Conservation (phyloP, 78 protist genomes). For the Speleostelium caveatum region DNA sequence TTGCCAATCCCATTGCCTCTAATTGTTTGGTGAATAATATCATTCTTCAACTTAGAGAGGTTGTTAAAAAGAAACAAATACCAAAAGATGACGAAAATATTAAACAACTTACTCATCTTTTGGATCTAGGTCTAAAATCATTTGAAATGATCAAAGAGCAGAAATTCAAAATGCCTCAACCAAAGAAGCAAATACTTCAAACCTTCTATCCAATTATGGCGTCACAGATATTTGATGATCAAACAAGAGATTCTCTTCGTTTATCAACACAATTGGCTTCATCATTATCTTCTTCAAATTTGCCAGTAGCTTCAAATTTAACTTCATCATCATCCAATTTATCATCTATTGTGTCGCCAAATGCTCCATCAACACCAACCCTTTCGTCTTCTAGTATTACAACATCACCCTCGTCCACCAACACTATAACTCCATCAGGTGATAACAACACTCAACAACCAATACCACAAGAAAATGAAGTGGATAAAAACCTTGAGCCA, state of each 20-base stretch:
- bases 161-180: constrained; percentile 30
- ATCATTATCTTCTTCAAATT: neutral
- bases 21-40: constrained; percentile 39
- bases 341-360: neutral
- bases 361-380: neutral
- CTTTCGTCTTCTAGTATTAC: neutral
- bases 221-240: constrained; percentile 47
- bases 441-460: neutral
- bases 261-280: neutral
- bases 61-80: constrained; percentile 57
- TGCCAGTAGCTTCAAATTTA: neutral
- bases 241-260: neutral
- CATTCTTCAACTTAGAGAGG: constrained; percentile 30
- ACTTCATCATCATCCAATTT: neutral
- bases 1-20: constrained; percentile 53
- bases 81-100: constrained; percentile 73
- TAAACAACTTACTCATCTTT: constrained; percentile 28
- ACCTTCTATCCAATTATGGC: constrained; percentile 55
- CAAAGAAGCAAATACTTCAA: constrained; percentile 43
- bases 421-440: neutral
- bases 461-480: neutral
- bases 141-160: constrained; percentile 14
- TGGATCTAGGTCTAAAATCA: constrained; percentile 4
- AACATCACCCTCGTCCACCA: neutral
- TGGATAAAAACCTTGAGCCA: constrained; percentile 20